Percentiles rank a stretch among this genome's conserved stretches.
Evolutionary conservation across 257 asterid genomes (phyloP).

Genomic region (Solanum chiquidenum): DNA sequence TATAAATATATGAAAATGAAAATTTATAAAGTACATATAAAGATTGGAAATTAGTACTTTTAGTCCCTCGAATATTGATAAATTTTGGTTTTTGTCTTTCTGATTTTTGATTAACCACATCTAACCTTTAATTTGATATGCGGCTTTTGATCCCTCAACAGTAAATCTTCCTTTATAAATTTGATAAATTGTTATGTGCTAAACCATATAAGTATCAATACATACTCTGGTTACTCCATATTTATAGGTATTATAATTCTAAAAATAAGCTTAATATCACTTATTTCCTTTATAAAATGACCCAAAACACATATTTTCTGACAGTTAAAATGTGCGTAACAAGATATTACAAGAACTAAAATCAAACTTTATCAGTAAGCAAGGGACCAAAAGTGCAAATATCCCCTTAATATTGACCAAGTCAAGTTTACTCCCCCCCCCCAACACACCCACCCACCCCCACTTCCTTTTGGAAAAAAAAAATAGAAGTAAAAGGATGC

Average conservation of each 20-base stretch:
- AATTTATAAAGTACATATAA: too few species aligned
- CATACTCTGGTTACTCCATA: not conserved
- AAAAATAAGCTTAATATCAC: not conserved
- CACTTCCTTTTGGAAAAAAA: not conserved
- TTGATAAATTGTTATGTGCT: too few species aligned
- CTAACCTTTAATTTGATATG: too few species aligned
- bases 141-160: accelerated
- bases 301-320: not conserved
- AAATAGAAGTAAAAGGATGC: not conserved
- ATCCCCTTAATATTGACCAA: constrained; percentile 19
- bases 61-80: not conserved
- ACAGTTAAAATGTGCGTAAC: accelerated
- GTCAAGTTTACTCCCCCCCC: constrained; percentile 17
- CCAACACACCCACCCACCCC: accelerated
- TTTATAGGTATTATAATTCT: not conserved
- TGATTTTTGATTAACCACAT: too few species aligned
- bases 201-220: too few species aligned
- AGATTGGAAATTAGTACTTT: not conserved
- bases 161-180: not conserved
- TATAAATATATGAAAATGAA: not conserved
- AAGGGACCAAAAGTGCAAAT: not conserved
- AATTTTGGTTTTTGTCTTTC: too few species aligned
- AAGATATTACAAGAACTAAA: not conserved
- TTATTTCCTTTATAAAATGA: not conserved
- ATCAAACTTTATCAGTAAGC: not conserved